phyloP scores from a whole-genome alignment of 805 yeast species.

The Wickerhamomyces bisporus region DNA sequence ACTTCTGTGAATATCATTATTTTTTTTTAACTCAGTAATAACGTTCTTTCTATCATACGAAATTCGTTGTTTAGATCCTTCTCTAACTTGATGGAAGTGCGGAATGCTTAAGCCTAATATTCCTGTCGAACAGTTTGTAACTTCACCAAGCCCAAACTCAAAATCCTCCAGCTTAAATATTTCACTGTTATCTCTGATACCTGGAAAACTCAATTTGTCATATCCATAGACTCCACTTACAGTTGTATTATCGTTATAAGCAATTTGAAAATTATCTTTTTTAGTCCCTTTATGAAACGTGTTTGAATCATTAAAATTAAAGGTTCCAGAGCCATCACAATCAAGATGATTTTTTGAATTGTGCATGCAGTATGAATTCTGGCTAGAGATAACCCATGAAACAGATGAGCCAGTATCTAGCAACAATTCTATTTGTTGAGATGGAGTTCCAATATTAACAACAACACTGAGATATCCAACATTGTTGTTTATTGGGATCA shows the following conservation, averaged over 20 bases:
- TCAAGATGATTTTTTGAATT: neutral
- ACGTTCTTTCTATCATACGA: constrained; percentile 8
- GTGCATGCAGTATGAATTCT: constrained; percentile 11
- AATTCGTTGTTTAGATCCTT: neutral
- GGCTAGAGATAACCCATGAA: constrained; percentile 27
- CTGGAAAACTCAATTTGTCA: constrained; percentile 10
- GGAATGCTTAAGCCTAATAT: constrained; percentile 42
- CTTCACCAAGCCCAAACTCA: constrained; percentile 28
- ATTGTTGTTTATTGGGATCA: constrained; percentile 9
- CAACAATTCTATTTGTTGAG: constrained; percentile 24
- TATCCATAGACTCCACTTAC: constrained; percentile 53
- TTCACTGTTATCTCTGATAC: constrained; percentile 6
- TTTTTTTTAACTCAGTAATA: constrained; percentile 7
- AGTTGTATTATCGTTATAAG: constrained; percentile 43
- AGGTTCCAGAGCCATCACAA: constrained; percentile 8
- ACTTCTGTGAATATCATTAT: constrained; percentile 7
- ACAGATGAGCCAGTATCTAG: constrained; percentile 32
- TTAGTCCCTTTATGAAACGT: constrained; percentile 9
- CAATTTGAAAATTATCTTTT: constrained; percentile 28
- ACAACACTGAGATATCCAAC: constrained; percentile 5
- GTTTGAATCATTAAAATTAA: neutral
- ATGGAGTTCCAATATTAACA: constrained; percentile 15
- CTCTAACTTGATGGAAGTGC: constrained; percentile 1
- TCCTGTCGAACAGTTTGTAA: constrained; percentile 28
- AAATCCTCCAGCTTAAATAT: constrained; percentile 30